Base-by-base conservation (phyloP, 768 basidiomycete species). In the Hygrophoropsis aurantiaca region DNA sequence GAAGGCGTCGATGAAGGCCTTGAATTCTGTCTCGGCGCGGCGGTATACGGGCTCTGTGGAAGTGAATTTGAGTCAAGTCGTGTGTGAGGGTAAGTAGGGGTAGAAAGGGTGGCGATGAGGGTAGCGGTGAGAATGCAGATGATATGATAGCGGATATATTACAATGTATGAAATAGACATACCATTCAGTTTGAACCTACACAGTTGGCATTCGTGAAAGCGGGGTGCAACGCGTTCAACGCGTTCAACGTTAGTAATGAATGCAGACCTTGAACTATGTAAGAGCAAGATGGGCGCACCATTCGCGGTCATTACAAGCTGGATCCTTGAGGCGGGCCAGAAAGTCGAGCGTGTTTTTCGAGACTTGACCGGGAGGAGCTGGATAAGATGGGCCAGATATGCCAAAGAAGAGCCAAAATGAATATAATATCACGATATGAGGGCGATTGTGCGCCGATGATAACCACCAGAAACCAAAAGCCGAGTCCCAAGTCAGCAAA, bases 321-420 rank as follows among this genome's bases (percentile, higher is more conserved):
- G 90, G 86, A 48, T 89, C 80, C 58, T 77, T 77, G 33, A 97
- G 71, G 20, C 85, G 74, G 7, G 54, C 67, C 46, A 94, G 63
- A 61, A 97, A 97, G 58, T 90, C 70, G 27, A 97, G 65, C 3
- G 87, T 90, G 54, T 97, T 94, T 56, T 83, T 74, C 2, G 93
- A 94, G 58, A 97, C 81, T 63, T 83, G 82, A 9, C 93, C 94
- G 10, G 90, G 79, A 0, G 91, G 86, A 0, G 91, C 93, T 89
- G 52, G 25, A 38, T 18, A 40, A 9, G 4, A 15, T 7, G n/a
- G 40, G 20, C 24, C 23, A 26, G 41, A 32, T 32, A 25, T 26
- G 25, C n/a, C n/a, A n/a, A n/a, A n/a, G n/a, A n/a, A n/a, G n/a
- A n/a, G n/a, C n/a, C n/a, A n/a, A n/a, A n/a, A n/a, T n/a, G n/a